A percentile compares a stretch with the other conserved stretches of the same genome.
These are phyloP conservation scores for Nigrograna mackinnonii DNA, from an alignment of 2,329 filamentous ascomycete species.

Conservation along the genomic window DNA sequence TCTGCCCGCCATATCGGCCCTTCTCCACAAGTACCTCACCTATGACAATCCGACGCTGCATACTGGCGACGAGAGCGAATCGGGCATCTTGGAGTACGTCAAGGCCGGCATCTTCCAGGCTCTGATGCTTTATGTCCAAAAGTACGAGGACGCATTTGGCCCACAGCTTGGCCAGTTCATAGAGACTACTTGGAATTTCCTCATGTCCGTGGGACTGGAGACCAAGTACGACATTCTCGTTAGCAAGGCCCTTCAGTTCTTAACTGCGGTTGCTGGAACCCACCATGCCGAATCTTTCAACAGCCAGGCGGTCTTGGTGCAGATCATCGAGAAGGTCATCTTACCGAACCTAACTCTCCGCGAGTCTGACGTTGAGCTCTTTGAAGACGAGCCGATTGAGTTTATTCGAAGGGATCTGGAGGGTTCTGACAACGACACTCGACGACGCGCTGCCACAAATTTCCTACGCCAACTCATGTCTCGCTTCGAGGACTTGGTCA, in stretches of 20 bases:
- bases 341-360: slow-evolving; percentile 89
- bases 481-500: slow-evolving; percentile 84
- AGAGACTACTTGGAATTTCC: slow-evolving; percentile 84
- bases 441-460: slow-evolving; percentile 89
- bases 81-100: slow-evolving; percentile 80
- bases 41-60: slow-evolving; percentile 84
- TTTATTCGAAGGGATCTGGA: slow-evolving; percentile 95
- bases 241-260: slow-evolving; percentile 90
- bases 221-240: slow-evolving; percentile 94
- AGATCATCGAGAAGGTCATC: slow-evolving; percentile 95
- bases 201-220: slow-evolving; percentile 83
- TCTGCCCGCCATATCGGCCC: slow-evolving; percentile 71
- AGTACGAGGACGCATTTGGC: slow-evolving; percentile 94
- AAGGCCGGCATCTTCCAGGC: slow-evolving; percentile 94
- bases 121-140: slow-evolving; percentile 86
- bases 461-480: slow-evolving; percentile 89
- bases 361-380: slow-evolving; percentile 92
- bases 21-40: slow-evolving; percentile 90
- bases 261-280: slow-evolving; percentile 82
- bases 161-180: slow-evolving; percentile 82
- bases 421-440: slow-evolving; percentile 93
- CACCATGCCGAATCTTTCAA: slow-evolving; percentile 86
- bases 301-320: slow-evolving; percentile 73
- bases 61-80: slow-evolving; percentile 87
- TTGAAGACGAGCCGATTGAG: slow-evolving; percentile 98